A percentile compares a stretch with the other conserved stretches of the same genome.
Evolutionary conservation across 164 flowering plant genomes (phyloP).

Genomic region (Vitis rotundifolia): DNA sequence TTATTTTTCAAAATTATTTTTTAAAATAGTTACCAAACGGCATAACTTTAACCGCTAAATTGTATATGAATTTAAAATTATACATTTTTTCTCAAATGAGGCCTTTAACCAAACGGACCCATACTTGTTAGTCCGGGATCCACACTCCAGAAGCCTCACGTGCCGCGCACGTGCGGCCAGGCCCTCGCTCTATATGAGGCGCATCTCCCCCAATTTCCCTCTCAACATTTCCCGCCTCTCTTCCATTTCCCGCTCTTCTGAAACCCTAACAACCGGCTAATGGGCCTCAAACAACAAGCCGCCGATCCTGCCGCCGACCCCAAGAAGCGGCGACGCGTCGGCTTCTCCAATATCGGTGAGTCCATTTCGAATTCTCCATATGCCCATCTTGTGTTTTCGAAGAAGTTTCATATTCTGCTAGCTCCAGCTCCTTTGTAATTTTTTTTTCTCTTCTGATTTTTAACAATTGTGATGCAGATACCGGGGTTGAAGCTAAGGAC

Average conservation of each 20-base stretch:
- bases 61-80: too few relatives aligned
- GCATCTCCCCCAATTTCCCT: not conserved
- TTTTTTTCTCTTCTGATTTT: not conserved
- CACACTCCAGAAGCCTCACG: too few relatives aligned
- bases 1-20: too few relatives aligned
- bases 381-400: too few relatives aligned
- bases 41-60: too few relatives aligned
- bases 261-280: slow-evolving; percentile 56
- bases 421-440: not conserved
- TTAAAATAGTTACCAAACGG: too few relatives aligned
- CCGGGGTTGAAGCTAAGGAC: slow-evolving; percentile 77
- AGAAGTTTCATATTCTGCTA: not conserved
- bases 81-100: too few relatives aligned
- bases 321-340: slow-evolving; percentile 69
- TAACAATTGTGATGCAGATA: slow-evolving; percentile 44
- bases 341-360: slow-evolving; percentile 54
- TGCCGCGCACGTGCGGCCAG: too few relatives aligned
- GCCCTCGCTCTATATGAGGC: too few relatives aligned
- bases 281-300: slow-evolving; percentile 56
- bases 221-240: slow-evolving; percentile 45
- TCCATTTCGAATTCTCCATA: not conserved
- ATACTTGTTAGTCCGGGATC: too few relatives aligned
- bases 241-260: slow-evolving; percentile 34
- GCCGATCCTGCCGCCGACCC: slow-evolving; percentile 49
- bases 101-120: too few relatives aligned